A percentile compares a stretch with the other conserved stretches of the same genome.
phyloP scores from a whole-genome alignment of 2,329 filamentous ascomycete genomes.

The Alternaria ventricosa region DNA sequence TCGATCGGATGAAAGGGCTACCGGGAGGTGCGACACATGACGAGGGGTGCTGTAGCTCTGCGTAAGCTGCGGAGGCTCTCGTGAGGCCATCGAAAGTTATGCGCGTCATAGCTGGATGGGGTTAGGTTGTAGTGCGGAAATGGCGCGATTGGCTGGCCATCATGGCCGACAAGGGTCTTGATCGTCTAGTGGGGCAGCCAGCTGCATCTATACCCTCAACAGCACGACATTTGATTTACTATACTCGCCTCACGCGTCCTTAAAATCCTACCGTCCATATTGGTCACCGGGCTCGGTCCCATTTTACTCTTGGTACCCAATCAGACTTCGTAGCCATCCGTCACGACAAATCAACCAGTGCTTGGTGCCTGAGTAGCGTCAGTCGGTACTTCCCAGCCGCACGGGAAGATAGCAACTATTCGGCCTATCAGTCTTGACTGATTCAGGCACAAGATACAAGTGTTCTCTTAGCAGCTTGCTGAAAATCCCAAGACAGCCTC shows the following conservation, averaged over 20 bases:
- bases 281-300: background rate
- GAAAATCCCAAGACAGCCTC: background rate
- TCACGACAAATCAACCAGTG: background rate
- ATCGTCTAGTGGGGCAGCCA: conserved; percentile 14
- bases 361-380: background rate
- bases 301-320: background rate
- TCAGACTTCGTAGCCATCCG: background rate
- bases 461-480: background rate
- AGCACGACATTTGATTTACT: background rate
- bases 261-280: background rate
- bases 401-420: background rate
- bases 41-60: conserved; percentile 4
- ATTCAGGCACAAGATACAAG: background rate
- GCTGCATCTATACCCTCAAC: background rate
- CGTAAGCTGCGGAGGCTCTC: conserved; percentile 6
- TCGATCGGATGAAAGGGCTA: conserved; percentile 23
- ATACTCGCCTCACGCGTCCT: background rate
- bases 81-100: conserved; percentile 22
- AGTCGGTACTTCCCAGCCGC: background rate
- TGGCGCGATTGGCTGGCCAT: conserved; percentile 9
- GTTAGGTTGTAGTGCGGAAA: conserved; percentile 17
- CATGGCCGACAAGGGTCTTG: background rate
- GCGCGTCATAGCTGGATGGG: conserved; percentile 40
- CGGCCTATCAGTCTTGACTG: conserved; percentile 1
- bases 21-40: conserved; percentile 21